Percentiles rank a stretch among this genome's conserved stretches.
Conservation (phyloP, 331 rosid species). For the Saraca asoca region DNA sequence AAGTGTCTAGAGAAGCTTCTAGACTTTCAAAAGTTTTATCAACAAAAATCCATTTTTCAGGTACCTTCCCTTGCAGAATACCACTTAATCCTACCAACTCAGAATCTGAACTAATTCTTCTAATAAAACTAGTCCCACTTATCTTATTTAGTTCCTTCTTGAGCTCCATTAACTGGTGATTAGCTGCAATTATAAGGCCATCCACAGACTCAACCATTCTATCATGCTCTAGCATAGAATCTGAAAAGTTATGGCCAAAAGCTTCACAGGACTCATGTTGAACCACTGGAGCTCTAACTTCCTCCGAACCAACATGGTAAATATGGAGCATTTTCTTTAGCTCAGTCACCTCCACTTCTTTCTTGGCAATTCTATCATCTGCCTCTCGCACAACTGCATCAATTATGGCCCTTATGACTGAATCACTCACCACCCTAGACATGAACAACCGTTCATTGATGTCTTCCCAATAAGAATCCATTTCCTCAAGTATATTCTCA, state of each 20-base stretch:
- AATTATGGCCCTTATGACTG: slow-evolving; percentile 78
- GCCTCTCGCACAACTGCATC: slow-evolving; percentile 70
- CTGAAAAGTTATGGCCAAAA: slow-evolving; percentile 20
- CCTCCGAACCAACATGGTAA: slow-evolving; percentile 40
- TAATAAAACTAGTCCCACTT: slow-evolving; percentile 45
- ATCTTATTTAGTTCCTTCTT: slow-evolving; percentile 61
- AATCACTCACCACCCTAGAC: slow-evolving; percentile 88
- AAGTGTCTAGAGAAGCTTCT: slow-evolving; percentile 41
- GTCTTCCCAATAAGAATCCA: slow-evolving; percentile 64
- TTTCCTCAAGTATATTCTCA: slow-evolving; percentile 54
- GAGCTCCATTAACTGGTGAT: slow-evolving; percentile 58
- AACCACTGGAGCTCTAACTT: slow-evolving; percentile 30
- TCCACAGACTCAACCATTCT: slow-evolving; percentile 41
- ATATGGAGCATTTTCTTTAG: slow-evolving; percentile 53
- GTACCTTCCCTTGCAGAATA: slow-evolving; percentile 57
- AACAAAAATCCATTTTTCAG: slow-evolving; percentile 54
- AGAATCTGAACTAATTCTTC: slow-evolving; percentile 55
- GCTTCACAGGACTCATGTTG: slow-evolving; percentile 28
- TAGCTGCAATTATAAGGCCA: slow-evolving; percentile 43
- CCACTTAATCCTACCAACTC: slow-evolving; percentile 68
- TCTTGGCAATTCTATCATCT: slow-evolving; percentile 65
- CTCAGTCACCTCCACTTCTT: slow-evolving; percentile 64
- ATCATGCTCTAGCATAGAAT: slow-evolving; percentile 36
- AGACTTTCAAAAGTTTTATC: slow-evolving; percentile 55
- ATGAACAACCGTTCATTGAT: slow-evolving; percentile 61